A percentile compares a stretch with the other conserved stretches of the same genome.
These are phyloP conservation scores for Emericellopsis cladophorae DNA, from an alignment of 2,329 filamentous ascomycete genomes.

Conservation along the genomic window DNA sequence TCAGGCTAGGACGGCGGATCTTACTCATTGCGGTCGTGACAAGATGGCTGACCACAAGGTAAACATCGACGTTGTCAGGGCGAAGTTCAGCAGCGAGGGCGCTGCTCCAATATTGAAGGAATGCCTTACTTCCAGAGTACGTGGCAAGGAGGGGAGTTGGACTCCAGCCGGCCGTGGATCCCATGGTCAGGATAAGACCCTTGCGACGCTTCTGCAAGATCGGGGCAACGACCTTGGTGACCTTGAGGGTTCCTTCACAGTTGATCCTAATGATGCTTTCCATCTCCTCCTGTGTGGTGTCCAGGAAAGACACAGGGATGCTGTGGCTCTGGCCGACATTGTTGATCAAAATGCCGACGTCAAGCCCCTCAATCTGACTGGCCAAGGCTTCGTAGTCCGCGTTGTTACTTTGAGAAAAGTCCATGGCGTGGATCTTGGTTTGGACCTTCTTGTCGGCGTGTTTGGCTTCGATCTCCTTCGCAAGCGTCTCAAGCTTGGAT, in stretches of 20 bases:
- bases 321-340: constrained; percentile 92
- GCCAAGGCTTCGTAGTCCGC: constrained; percentile 67
- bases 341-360: constrained; percentile 84
- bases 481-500: constrained; percentile 72
- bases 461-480: constrained; percentile 60
- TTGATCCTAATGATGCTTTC: constrained; percentile 91
- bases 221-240: constrained; percentile 75
- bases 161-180: constrained; percentile 85
- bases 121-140: constrained; percentile 95
- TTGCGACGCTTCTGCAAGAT: constrained; percentile 74
- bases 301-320: constrained; percentile 80
- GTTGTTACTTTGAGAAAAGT: constrained; percentile 72
- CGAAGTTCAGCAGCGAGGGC: constrained; percentile 75
- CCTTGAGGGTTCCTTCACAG: constrained; percentile 77
- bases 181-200: constrained; percentile 92
- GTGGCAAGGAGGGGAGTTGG: constrained; percentile 89
- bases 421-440: constrained; percentile 77
- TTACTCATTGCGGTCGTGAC: constrained; percentile 97
- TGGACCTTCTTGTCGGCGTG: constrained; percentile 48
- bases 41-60: constrained; percentile 83
- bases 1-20: constrained; percentile 62
- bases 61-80: constrained; percentile 71
- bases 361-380: constrained; percentile 56
- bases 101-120: constrained; percentile 91
- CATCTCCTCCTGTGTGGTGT: constrained; percentile 70